Conservation (phyloP, 164 flowering plant genomes). For the Stephania cephalantha region DNA sequence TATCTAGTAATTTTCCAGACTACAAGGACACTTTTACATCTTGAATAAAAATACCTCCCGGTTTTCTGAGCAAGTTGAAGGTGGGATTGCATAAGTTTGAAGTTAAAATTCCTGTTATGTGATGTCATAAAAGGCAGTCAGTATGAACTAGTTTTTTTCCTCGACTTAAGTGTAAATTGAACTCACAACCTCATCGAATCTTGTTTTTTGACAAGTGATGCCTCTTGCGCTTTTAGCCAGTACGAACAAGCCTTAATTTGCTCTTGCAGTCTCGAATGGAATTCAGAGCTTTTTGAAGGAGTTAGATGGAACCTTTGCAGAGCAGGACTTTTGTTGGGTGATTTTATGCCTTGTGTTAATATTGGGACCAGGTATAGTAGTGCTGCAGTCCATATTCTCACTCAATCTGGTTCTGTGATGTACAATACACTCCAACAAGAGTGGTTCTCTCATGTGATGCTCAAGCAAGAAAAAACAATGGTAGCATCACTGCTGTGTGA, state of each 20-base stretch:
- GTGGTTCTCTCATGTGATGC: neutral
- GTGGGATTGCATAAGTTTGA: neutral
- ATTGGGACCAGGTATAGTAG: neutral
- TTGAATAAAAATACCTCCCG: neutral
- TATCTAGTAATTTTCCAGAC: no score
- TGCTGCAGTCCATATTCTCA: neutral
- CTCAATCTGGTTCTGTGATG: neutral
- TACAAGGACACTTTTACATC: no score
- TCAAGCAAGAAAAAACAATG: neutral
- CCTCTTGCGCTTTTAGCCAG: no score
- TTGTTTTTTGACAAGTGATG: no score
- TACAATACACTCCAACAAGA: neutral
- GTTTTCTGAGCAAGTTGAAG: neutral
- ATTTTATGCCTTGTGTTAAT: no score
- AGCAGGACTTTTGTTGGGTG: neutral
- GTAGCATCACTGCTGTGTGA: no score
- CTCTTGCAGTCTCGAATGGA: neutral
- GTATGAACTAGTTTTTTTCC: no score
- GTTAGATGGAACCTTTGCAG: neutral
- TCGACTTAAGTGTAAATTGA: no score
- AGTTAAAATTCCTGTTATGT: neutral
- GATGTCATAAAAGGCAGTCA: no score
- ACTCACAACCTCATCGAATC: no score
- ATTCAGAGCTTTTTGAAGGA: neutral
- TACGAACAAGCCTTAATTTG: neutral